Conservation (phyloP, 2,329 filamentous ascomycete genomes). For the Ophiostoma australiae region DNA sequence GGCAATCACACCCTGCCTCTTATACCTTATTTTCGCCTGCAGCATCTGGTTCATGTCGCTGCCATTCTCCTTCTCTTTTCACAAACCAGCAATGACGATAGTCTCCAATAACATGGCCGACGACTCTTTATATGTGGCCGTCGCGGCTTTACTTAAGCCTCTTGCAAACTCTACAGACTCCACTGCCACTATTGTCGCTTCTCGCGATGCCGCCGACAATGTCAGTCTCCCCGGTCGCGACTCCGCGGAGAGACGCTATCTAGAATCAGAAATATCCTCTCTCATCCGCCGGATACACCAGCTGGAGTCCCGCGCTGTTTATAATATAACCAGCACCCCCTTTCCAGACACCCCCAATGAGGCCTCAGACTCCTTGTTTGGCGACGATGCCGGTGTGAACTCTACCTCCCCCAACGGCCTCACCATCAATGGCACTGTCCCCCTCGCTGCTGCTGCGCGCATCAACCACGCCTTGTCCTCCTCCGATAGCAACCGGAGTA, state of each 20-base stretch:
- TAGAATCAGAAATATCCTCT: conserved; percentile 78
- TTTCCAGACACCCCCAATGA: conserved; percentile 82
- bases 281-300: conserved; percentile 72
- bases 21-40: background rate
- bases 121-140: conserved; percentile 31
- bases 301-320: conserved; percentile 67
- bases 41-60: background rate
- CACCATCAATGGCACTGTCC: conserved; percentile 21
- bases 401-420: conserved; percentile 38
- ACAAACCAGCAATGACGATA: background rate
- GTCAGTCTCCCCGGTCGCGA: conserved; percentile 73
- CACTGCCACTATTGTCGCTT: conserved; percentile 23
- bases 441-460: background rate
- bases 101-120: conserved; percentile 30
- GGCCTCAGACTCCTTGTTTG: conserved; percentile 59
- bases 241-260: conserved; percentile 66
- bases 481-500: conserved; percentile 28
- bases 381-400: conserved; percentile 40
- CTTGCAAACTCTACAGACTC: conserved; percentile 32
- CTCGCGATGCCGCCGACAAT: conserved; percentile 40
- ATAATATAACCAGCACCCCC: conserved; percentile 43
- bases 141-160: conserved; percentile 33
- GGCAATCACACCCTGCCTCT: background rate
- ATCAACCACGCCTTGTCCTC: conserved; percentile 10
- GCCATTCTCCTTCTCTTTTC: background rate